Evolutionary conservation across 257 asterid species (phyloP).

Genomic region (Thymus mandschuricus): DNA sequence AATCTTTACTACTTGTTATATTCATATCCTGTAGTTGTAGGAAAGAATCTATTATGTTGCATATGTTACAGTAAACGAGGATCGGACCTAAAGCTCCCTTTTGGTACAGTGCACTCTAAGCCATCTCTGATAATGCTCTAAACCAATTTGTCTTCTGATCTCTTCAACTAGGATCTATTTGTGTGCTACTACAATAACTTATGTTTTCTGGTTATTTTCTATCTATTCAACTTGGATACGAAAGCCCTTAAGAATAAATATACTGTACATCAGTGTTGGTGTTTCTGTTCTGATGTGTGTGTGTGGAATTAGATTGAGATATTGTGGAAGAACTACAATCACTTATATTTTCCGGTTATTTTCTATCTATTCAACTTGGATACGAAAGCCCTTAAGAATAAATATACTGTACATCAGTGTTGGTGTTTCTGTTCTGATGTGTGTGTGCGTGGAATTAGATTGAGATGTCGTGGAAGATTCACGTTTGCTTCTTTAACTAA

Average conservation of each 20-base stretch:
- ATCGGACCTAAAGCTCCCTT: constrained; percentile 6
- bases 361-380: not conserved
- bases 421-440: not conserved
- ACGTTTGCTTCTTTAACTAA: constrained; percentile 46
- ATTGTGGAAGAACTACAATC: not conserved
- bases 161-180: not conserved
- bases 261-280: not conserved
- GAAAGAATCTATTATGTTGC: not conserved
- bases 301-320: not conserved
- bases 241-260: not conserved
- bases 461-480: not conserved
- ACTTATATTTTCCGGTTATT: not conserved
- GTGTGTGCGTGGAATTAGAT: not conserved
- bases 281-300: not conserved
- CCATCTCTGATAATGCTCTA: not conserved
- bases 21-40: not conserved
- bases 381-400: not conserved
- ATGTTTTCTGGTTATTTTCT: not conserved
- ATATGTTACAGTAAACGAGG: not conserved
- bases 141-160: not conserved
- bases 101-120: not conserved
- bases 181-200: not conserved
- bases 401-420: not conserved
- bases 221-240: not conserved
- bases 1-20: not conserved